phyloP scores from a whole-genome alignment of 257 asterid genomes.

The Echium plantagineum region DNA sequence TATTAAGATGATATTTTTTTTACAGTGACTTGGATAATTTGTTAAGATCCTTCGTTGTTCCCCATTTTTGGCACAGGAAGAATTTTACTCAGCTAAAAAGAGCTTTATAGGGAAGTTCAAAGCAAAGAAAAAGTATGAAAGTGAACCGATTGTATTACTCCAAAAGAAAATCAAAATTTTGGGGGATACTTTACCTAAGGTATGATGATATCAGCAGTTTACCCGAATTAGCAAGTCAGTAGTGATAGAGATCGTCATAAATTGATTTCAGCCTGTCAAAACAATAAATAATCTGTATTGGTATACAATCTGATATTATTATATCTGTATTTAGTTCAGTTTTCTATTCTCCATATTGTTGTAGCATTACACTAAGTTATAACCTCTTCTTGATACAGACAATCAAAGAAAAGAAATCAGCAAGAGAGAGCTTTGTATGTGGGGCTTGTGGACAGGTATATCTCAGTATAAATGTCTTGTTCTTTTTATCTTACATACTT shows the following conservation, averaged over 20 bases:
- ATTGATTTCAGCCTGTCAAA: no score
- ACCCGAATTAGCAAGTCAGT: slow-evolving; percentile 7
- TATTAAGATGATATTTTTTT: neutral
- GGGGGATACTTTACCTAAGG: slow-evolving; percentile 73
- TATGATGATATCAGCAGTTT: slow-evolving; percentile 5
- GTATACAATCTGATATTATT: neutral
- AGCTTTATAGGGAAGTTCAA: slow-evolving; percentile 51
- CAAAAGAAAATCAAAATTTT: slow-evolving; percentile 72
- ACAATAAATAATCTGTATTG: neutral
- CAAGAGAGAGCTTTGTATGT: slow-evolving; percentile 93
- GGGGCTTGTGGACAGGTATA: slow-evolving; percentile 99
- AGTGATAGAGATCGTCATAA: no score
- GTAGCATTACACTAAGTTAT: slow-evolving; percentile 4
- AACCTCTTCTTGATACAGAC: slow-evolving; percentile 33
- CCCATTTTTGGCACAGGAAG: slow-evolving; percentile 46
- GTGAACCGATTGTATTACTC: slow-evolving; percentile 41
- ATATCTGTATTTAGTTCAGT: neutral
- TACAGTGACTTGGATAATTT: slow-evolving; percentile 5
- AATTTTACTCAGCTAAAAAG: slow-evolving; percentile 37
- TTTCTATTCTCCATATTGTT: neutral
- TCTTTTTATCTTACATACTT: neutral
- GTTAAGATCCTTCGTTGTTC: slow-evolving; percentile 3
- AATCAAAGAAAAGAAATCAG: slow-evolving; percentile 87
- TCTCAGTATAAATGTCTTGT: slow-evolving; percentile 10
- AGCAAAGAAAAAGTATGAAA: slow-evolving; percentile 64